Evolutionary conservation across 2,329 filamentous ascomycete genomes (phyloP).

Genomic region (Hypomyces perniciosus): DNA sequence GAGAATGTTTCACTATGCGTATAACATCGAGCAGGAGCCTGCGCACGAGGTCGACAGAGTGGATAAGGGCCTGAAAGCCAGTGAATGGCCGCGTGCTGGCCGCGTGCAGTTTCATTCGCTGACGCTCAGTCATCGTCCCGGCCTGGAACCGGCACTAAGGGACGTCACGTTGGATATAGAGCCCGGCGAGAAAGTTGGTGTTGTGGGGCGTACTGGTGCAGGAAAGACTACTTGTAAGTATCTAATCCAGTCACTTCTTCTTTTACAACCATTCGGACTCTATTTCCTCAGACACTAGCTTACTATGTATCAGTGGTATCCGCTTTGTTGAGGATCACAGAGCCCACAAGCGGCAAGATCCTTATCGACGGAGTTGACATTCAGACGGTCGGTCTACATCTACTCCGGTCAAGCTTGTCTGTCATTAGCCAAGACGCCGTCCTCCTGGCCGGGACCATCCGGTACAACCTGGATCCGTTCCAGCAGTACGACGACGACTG

Average conservation of each 20-base stretch:
- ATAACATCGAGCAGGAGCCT: too few relatives aligned
- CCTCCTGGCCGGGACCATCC: slow-evolving; percentile 77
- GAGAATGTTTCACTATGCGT: too few relatives aligned
- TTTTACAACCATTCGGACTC: too few relatives aligned
- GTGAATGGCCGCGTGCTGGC: slow-evolving; percentile 71
- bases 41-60: too few relatives aligned
- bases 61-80: too few relatives aligned
- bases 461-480: slow-evolving; percentile 84
- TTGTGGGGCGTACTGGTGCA: slow-evolving; percentile 84
- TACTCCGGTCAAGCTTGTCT: slow-evolving; percentile 78
- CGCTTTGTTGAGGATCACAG: slow-evolving; percentile 18
- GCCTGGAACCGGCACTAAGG: slow-evolving; percentile 73
- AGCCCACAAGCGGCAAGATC: slow-evolving; percentile 55
- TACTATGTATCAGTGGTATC: slow-evolving; percentile 11
- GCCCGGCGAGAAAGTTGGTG: slow-evolving; percentile 83
- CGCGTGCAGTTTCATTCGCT: slow-evolving; percentile 75
- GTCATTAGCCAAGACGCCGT: slow-evolving; percentile 90
- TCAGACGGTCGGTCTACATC: slow-evolving; percentile 71
- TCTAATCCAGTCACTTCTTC: too few relatives aligned
- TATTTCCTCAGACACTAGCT: too few relatives aligned
- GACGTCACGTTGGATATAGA: slow-evolving; percentile 73
- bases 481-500: slow-evolving; percentile 31
- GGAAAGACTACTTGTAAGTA: slow-evolving; percentile 77
- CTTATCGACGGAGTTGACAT: slow-evolving; percentile 79
- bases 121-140: slow-evolving; percentile 71